Percentiles rank a stretch among this genome's conserved stretches.
Conservation (phyloP, 345 rosid genomes). For the Brassica napus region DNA sequence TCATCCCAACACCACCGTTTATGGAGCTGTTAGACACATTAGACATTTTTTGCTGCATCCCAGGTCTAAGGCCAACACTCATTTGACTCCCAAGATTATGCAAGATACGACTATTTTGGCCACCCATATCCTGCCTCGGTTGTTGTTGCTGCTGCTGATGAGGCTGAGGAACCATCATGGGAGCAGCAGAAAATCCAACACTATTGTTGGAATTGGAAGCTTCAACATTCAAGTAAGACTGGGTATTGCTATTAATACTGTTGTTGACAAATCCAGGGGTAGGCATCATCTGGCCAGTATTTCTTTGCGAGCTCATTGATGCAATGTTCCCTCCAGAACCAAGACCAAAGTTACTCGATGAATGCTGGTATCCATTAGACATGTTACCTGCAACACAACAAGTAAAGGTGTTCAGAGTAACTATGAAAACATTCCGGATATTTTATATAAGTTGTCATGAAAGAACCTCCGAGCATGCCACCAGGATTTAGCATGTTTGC, state of each 20-base stretch:
- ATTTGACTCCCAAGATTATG: slow-evolving; percentile 79
- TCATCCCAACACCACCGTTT: slow-evolving; percentile 71
- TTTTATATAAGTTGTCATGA: slow-evolving; percentile 48
- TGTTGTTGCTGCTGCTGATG: slow-evolving; percentile 50
- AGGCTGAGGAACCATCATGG: slow-evolving; percentile 61
- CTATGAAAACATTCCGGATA: neutral
- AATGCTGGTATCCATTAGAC: slow-evolving; percentile 82
- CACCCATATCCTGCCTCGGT: slow-evolving; percentile 63
- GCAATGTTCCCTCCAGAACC: slow-evolving; percentile 80
- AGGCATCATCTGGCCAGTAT: slow-evolving; percentile 91
- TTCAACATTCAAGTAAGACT: slow-evolving; percentile 65
- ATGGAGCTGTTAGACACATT: slow-evolving; percentile 68
- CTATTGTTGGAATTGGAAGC: slow-evolving; percentile 57
- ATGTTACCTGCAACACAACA: slow-evolving; percentile 54
- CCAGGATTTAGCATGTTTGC: slow-evolving; percentile 59
- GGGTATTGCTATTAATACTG: slow-evolving; percentile 48
- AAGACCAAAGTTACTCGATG: slow-evolving; percentile 64
- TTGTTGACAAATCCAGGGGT: slow-evolving; percentile 83
- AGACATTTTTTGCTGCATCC: slow-evolving; percentile 74
- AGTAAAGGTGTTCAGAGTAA: slow-evolving; percentile 12
- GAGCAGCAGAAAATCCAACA: slow-evolving; percentile 67
- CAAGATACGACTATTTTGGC: slow-evolving; percentile 74
- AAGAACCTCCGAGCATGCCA: slow-evolving; percentile 60
- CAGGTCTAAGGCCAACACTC: slow-evolving; percentile 70
- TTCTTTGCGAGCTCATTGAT: slow-evolving; percentile 66